Percentiles rank a stretch among this genome's conserved stretches.
phyloP scores from a whole-genome alignment of 2,329 filamentous ascomycete species.

The Pseudocercospora musae region DNA sequence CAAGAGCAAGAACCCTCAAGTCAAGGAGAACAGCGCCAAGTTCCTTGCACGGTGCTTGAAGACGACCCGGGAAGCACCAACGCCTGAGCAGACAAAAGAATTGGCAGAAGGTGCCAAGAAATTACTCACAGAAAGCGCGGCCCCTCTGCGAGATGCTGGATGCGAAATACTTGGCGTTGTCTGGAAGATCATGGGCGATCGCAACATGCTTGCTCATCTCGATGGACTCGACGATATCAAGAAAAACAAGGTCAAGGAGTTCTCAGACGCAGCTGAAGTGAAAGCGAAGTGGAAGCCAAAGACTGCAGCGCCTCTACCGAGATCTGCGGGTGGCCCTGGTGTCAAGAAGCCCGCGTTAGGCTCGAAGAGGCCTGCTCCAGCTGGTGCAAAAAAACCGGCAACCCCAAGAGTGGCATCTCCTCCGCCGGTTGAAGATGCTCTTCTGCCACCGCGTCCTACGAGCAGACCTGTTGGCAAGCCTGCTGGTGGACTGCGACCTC shows the following conservation, averaged over 20 bases:
- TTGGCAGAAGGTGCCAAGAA: constrained; percentile 91
- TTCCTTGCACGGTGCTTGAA: constrained; percentile 87
- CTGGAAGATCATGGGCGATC: constrained; percentile 98
- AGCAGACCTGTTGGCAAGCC: constrained; percentile 50
- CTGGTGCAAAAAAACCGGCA: constrained; percentile 48
- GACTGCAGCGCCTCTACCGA: constrained; percentile 59
- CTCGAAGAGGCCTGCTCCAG: constrained; percentile 41
- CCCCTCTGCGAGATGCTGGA: constrained; percentile 79
- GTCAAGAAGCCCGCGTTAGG: constrained; percentile 53
- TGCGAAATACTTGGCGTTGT: constrained; percentile 89
- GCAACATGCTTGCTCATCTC: constrained; percentile 88
- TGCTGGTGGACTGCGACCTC: constrained; percentile 27
- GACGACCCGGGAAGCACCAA: constrained; percentile 77
- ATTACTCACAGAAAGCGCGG: constrained; percentile 82
- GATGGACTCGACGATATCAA: constrained; percentile 93
- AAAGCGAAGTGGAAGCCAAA: constrained; percentile 93
- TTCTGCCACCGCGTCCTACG: constrained; percentile 58
- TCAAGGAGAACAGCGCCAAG: constrained; percentile 91
- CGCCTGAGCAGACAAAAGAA: constrained; percentile 75
- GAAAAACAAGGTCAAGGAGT: constrained; percentile 95
- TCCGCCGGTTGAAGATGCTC: constrained; percentile 47
- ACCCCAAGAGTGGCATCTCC: constrained; percentile 39
- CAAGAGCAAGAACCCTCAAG: constrained; percentile 92
- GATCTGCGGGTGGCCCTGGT: constrained; percentile 50
- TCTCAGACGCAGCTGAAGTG: constrained; percentile 74